These are phyloP conservation scores for Pulveroboletus sp. DNA, from an alignment of 768 basidiomycete genomes.

Conservation along the genomic window DNA sequence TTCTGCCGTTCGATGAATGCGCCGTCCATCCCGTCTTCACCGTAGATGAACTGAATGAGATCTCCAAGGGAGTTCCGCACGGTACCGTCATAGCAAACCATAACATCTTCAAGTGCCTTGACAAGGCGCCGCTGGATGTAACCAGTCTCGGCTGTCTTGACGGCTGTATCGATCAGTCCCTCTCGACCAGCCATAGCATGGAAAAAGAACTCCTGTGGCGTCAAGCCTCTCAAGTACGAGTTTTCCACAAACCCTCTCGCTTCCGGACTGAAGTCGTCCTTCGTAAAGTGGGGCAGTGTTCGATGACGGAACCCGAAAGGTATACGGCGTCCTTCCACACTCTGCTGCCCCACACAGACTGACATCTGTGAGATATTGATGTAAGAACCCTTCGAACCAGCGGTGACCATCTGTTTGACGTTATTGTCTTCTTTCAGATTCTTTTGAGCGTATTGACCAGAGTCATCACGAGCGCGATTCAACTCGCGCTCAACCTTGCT, in stretches of 20 bases:
- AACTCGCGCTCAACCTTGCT: constrained; percentile 85
- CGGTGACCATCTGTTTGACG: constrained; percentile 99
- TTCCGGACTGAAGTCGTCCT: constrained; percentile 98
- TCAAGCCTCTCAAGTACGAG: constrained; percentile 92
- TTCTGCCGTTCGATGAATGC: constrained; percentile 95
- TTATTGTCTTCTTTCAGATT: constrained; percentile 99
- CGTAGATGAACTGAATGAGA: constrained; percentile 93
- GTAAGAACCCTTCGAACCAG: constrained; percentile 97
- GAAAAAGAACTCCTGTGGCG: constrained; percentile 99
- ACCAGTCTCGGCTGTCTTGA: constrained; percentile 99
- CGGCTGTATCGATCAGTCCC: constrained; percentile 97
- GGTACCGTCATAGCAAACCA: constrained; percentile 97
- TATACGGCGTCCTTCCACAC: constrained; percentile 96
- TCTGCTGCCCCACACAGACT: constrained; percentile 97
- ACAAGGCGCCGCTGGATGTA: constrained; percentile 98
- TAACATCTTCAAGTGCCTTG: constrained; percentile 96
- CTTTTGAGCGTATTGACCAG: constrained; percentile 96
- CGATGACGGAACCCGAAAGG: constrained; percentile 98
- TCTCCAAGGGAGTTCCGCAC: constrained; percentile 97
- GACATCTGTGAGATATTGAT: constrained; percentile 99
- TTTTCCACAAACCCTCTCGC: constrained; percentile 99
- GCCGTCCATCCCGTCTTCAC: constrained; percentile 99
- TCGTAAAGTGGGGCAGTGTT: constrained; percentile 93
- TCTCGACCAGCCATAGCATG: constrained; percentile 99
- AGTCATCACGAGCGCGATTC: constrained; percentile 91